Evolutionary conservation across 2,329 filamentous ascomycete species (phyloP).

Genomic region (Alternaria triticina): DNA sequence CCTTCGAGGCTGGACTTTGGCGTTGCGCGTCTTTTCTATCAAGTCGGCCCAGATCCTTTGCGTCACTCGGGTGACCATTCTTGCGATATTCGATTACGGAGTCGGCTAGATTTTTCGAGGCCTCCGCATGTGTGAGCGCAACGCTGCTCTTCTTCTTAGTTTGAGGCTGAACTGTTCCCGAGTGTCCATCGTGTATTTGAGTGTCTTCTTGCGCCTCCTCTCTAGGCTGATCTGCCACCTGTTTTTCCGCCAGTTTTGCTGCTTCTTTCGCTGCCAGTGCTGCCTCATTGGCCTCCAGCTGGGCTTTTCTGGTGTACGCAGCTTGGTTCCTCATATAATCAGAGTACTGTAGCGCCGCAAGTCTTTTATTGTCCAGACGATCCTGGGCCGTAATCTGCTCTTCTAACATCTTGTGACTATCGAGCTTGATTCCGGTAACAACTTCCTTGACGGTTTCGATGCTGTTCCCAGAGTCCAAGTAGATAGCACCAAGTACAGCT

Average conservation of each 20-base stretch:
- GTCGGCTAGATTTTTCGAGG: neutral
- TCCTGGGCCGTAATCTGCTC: neutral
- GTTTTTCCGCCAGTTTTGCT: neutral
- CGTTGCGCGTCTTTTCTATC: neutral
- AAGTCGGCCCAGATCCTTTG: neutral
- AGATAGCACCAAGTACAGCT: slow-evolving; percentile 31
- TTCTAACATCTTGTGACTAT: slow-evolving; percentile 17
- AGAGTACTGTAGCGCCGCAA: neutral
- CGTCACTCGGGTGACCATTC: neutral
- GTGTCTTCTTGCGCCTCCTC: neutral
- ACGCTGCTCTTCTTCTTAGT: neutral
- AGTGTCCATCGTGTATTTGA: neutral
- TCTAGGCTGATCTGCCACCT: neutral
- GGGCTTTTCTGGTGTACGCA: neutral
- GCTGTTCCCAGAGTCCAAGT: slow-evolving; percentile 22
- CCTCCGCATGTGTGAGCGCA: neutral
- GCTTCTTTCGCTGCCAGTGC: neutral
- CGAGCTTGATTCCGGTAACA: slow-evolving; percentile 12
- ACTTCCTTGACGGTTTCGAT: slow-evolving; percentile 14
- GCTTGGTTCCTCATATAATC: neutral
- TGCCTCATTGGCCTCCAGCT: neutral
- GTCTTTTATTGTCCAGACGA: neutral
- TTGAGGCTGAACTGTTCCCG: neutral
- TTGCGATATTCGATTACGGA: neutral
- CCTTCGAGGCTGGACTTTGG: neutral